A percentile compares a stretch with the other conserved stretches of the same genome.
Evolutionary conservation across 1,284 basidiomycete genomes (phyloP).

Genomic region (Austropuccinia psidii): DNA sequence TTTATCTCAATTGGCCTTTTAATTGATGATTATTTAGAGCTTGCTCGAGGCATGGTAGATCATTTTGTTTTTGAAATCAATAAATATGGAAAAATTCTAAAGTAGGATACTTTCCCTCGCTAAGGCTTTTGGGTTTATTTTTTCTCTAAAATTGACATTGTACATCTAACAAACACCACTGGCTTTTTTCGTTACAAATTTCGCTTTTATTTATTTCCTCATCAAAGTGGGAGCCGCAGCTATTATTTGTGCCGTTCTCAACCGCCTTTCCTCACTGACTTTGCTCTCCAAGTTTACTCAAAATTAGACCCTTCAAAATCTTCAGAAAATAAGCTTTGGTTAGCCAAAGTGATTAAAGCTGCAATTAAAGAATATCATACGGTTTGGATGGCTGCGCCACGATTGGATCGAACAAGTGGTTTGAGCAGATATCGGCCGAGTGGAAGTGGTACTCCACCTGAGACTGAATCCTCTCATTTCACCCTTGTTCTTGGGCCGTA

Average conservation of each 20-base stretch:
- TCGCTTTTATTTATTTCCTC: slow-evolving; percentile 89
- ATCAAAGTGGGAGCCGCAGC: slow-evolving; percentile 4
- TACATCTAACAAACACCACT: background rate
- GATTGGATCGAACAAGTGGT: slow-evolving; percentile 85
- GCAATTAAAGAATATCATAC: slow-evolving; percentile 99
- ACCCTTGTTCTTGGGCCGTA: slow-evolving; percentile 93
- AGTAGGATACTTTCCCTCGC: slow-evolving; percentile 42
- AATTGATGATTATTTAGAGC: slow-evolving; percentile 82
- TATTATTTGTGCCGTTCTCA: slow-evolving; percentile 87
- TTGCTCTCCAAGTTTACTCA: slow-evolving; percentile 95
- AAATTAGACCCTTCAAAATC: slow-evolving; percentile 78
- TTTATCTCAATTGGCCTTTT: slow-evolving; percentile 89
- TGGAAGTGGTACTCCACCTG: slow-evolving; percentile 92
- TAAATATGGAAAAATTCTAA: slow-evolving; percentile 72
- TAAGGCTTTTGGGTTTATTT: background rate
- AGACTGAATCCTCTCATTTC: slow-evolving; percentile 96
- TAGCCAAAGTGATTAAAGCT: slow-evolving; percentile 87
- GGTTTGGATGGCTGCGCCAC: slow-evolving; percentile 87
- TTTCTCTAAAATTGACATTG: too few relatives aligned
- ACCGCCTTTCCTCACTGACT: slow-evolving; percentile 96
- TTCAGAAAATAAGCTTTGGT: slow-evolving; percentile 76
- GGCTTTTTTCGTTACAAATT: background rate
- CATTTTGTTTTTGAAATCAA: slow-evolving; percentile 99
- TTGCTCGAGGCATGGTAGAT: slow-evolving; percentile 95
- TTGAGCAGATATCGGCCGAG: slow-evolving; percentile 87